Conservation (phyloP, 176 grass and related monocot genomes). For the Saccharum officinarum region DNA sequence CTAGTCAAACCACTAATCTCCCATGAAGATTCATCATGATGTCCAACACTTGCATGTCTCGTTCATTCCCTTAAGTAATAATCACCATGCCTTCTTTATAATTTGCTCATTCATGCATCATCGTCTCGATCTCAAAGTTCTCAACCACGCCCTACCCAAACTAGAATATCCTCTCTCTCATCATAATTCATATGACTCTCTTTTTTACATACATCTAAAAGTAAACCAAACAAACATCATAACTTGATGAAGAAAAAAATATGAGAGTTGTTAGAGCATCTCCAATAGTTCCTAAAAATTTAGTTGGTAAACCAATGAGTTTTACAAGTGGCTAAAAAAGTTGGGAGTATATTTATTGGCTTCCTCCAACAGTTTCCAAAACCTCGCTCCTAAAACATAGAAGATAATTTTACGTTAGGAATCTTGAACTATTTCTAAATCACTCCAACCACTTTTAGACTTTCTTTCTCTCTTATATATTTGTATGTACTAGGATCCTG, state of each 20-base stretch:
- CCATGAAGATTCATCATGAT: neutral
- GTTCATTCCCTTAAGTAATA: neutral
- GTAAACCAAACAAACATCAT: neutral
- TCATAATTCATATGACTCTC: neutral
- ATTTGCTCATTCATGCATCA: neutral
- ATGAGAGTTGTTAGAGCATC: no score
- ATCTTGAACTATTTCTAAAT: no score
- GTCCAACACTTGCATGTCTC: neutral
- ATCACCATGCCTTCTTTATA: neutral
- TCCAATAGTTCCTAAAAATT: no score
- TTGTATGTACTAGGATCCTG: no score
- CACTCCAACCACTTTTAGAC: no score
- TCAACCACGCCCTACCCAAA: neutral
- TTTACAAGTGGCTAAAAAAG: no score
- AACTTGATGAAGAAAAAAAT: neutral
- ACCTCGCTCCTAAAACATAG: no score
- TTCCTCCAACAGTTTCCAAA: no score
- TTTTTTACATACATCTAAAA: neutral
- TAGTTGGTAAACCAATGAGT: no score
- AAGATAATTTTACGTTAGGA: no score
- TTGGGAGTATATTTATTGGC: no score
- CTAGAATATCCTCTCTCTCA: neutral
- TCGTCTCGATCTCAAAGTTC: neutral
- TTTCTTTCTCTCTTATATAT: no score
- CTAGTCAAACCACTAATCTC: neutral